Evolutionary conservation across 257 asterid species (phyloP), one percentile per base, ranked within the genome.

Genomic region (Solanum ahanhuiri): DNA sequence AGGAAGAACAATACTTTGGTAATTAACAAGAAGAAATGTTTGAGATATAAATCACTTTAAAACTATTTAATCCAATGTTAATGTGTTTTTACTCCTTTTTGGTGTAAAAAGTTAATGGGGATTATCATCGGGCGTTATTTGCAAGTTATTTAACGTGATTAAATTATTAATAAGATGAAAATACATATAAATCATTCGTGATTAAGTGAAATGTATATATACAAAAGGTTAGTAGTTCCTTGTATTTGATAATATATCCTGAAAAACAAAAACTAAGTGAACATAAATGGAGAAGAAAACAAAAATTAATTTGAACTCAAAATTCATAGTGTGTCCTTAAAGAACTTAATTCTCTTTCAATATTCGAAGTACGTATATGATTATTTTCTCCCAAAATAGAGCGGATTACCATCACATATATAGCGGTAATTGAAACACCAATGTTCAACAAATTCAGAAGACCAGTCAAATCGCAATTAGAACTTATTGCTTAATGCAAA

Each of bases 171-270:
- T 3, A 30, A 70, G n/a, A 3, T 69, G n/a, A 69, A 69, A 30
- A 30, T 69, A 69, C 18, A 30, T 30, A 14, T 31, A 3, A 69
- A 30, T 30, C 11, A 69, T 1, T 7, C 20, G 1, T 67, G n/a
- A 14, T 58, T 7, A 58, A 58, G 64, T 0, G 64, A 28, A 12
- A 67, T 28, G 31, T 30, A 0, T 28, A 18, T 57, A 57, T 57
- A 57, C 64, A 57, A 1, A 57, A 0, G 0, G 12, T 20, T 57
- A 18, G 1, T 0, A 57, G n/a, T 57, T 57, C 20, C 12, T 7
- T 57, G 64, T 57, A 0, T 57, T 57, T 57, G 23, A 18, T 0
- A 45, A 45, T 45, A 45, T 57, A 57, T 30, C 3, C 0, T 3
- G 3, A 1, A 57, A 57, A 57, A 48, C 25, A 57, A 57, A 57